Evolutionary conservation across 768 basidiomycete species (phyloP).

Genomic region (Tricholoma furcatifolium): DNA sequence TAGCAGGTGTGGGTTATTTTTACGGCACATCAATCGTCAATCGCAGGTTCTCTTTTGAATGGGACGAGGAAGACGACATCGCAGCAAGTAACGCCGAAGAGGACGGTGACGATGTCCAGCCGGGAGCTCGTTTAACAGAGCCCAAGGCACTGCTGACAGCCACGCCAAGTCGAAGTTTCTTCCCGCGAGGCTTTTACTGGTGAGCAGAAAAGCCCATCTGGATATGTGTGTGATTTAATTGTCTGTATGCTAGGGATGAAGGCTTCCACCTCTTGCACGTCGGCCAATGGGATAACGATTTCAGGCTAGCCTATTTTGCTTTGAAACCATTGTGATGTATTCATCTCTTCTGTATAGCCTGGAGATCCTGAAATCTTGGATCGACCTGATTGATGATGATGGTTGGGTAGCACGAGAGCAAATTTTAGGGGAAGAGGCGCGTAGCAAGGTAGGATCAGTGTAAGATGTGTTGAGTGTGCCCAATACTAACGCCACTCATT

Average conservation of each 20-base stretch:
- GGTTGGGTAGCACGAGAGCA: slow-evolving; percentile 98
- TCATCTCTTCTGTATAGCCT: slow-evolving; percentile 44
- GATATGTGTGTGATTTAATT: not conserved
- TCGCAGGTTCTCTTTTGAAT: slow-evolving; percentile 81
- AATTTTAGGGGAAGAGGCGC: slow-evolving; percentile 94
- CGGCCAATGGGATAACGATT: slow-evolving; percentile 90
- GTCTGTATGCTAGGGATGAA: slow-evolving; percentile 71
- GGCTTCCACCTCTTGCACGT: slow-evolving; percentile 94
- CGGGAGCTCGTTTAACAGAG: slow-evolving; percentile 68
- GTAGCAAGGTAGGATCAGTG: slow-evolving; percentile 68
- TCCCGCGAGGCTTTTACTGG: slow-evolving; percentile 98
- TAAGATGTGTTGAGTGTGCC: not conserved
- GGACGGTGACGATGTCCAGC: slow-evolving; percentile 36
- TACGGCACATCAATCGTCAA: slow-evolving; percentile 89
- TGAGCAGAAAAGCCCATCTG: slow-evolving; percentile 22
- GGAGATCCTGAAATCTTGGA: slow-evolving; percentile 89
- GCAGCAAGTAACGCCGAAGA: slow-evolving; percentile 28
- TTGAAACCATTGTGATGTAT: not conserved
- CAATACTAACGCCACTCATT: not conserved
- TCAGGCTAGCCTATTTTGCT: slow-evolving; percentile 45
- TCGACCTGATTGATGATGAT: slow-evolving; percentile 85
- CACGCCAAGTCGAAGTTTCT: slow-evolving; percentile 95
- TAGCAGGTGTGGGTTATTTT: slow-evolving; percentile 95
- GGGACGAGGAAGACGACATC: slow-evolving; percentile 69
- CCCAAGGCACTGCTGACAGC: slow-evolving; percentile 82